Evolutionary conservation across 768 basidiomycete species (phyloP).

Genomic region (Mycena indigotica): DNA sequence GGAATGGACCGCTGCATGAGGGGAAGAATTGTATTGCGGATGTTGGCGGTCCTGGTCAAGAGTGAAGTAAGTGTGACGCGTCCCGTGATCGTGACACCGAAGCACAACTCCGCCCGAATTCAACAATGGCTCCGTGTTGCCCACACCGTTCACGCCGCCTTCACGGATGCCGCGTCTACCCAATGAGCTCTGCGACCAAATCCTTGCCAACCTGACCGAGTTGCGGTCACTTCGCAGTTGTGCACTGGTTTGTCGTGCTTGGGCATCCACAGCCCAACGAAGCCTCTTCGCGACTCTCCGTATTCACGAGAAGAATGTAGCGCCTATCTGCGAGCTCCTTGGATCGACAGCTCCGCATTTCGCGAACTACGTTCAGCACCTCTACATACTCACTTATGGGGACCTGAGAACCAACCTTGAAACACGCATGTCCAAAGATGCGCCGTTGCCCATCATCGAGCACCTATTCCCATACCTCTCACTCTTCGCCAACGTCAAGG

Average conservation of each 20-base stretch:
- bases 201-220: slow-evolving; percentile 9
- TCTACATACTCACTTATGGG: slow-evolving; percentile 11
- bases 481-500: slow-evolving; percentile 8
- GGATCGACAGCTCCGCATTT: slow-evolving; percentile 1
- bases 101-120: background rate
- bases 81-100: too few species aligned
- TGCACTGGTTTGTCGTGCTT: slow-evolving; percentile 16
- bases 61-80: too few species aligned
- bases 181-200: slow-evolving; percentile 11
- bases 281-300: slow-evolving; percentile 10
- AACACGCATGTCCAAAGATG: background rate
- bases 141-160: background rate
- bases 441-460: background rate
- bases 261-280: slow-evolving; percentile 12
- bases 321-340: slow-evolving; percentile 7
- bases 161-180: slow-evolving; percentile 7
- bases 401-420: slow-evolving; percentile 6
- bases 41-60: too few species aligned
- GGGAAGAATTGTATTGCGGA: too few species aligned
- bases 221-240: slow-evolving; percentile 8
- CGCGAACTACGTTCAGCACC: slow-evolving; percentile 8
- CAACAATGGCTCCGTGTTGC: background rate
- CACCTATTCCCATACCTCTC: slow-evolving; percentile 18
- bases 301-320: slow-evolving; percentile 12
- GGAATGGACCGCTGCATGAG: too few species aligned